Conservation (phyloP, 495 filamentous ascomycete species). For the Talaromyces thailandensis region DNA sequence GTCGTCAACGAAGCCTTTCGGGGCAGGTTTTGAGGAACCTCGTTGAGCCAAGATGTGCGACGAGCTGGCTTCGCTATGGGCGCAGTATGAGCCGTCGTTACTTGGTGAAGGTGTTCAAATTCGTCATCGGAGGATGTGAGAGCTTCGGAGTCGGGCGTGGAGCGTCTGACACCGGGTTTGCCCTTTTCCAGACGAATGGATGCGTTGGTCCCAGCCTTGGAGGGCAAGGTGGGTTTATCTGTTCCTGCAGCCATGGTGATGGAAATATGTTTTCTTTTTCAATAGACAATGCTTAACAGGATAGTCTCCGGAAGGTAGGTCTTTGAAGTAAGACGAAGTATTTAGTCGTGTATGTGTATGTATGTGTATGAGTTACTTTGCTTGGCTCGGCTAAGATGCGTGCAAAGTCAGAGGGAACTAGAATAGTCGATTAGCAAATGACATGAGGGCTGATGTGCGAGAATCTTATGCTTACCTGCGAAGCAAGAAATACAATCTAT, state of each 20-base stretch:
- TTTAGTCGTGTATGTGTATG: neutral
- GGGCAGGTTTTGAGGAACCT: conserved; percentile 33
- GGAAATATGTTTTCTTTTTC: neutral
- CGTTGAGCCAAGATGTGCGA: conserved; percentile 48
- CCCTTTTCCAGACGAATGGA: conserved; percentile 64
- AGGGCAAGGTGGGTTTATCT: conserved; percentile 21
- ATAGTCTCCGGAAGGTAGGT: neutral
- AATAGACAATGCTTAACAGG: neutral
- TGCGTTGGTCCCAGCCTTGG: conserved; percentile 42
- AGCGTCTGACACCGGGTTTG: conserved; percentile 56
- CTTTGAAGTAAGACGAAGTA: neutral
- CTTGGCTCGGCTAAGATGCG: neutral
- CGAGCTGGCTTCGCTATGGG: conserved; percentile 33
- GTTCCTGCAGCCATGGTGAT: conserved; percentile 4
- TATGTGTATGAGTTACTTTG: neutral
- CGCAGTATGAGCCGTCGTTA: conserved; percentile 24
- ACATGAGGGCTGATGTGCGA: neutral
- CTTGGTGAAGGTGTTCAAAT: conserved; percentile 39
- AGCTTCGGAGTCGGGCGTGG: conserved; percentile 89
- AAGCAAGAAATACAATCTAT: conserved; percentile 1
- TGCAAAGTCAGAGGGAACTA: neutral
- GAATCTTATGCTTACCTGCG: neutral
- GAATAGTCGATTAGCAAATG: neutral
- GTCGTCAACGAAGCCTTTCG: conserved; percentile 41
- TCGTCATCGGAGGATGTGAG: conserved; percentile 91